phyloP scores from a whole-genome alignment of 805 yeast species.

The Barnettozyma wickerhamii region DNA sequence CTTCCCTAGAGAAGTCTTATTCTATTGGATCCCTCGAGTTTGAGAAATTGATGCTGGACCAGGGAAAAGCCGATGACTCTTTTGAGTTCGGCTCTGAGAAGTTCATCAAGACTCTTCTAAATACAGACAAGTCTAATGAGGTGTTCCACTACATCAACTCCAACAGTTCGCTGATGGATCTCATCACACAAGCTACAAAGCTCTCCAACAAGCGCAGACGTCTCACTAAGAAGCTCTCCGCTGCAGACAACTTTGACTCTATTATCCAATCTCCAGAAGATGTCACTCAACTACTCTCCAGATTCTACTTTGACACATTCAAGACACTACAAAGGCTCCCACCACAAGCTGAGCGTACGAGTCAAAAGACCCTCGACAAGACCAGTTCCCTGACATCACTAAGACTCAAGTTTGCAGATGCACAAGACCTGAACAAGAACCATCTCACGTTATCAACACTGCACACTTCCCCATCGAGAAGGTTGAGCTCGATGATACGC shows the following conservation, averaged over 20 bases:
- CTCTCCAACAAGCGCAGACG: conserved; percentile 19
- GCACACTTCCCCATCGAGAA: conserved; percentile 18
- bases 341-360: conserved; percentile 1
- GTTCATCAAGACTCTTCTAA: conserved; percentile 43
- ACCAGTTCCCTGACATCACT: background rate
- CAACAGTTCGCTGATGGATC: conserved; percentile 20
- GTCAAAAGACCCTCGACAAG: background rate
- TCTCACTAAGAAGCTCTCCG: conserved; percentile 20
- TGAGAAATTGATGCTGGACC: conserved; percentile 26
- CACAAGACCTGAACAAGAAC: background rate
- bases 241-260: conserved; percentile 17
- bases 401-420: background rate
- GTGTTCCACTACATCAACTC: conserved; percentile 21
- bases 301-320: conserved; percentile 16
- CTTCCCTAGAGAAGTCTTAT: conserved; percentile 15
- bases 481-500: conserved; percentile 21
- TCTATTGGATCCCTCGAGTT: conserved; percentile 31
- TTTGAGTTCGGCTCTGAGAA: conserved; percentile 59
- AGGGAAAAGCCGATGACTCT: conserved; percentile 28
- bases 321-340: conserved; percentile 6
- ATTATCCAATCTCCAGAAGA: conserved; percentile 8
- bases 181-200: conserved; percentile 21
- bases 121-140: conserved; percentile 21
- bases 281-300: conserved; percentile 6
- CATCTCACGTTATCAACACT: background rate